These are phyloP conservation scores for Priceomyces haplophilus DNA, from an alignment of 805 yeast species.

Conservation along the genomic window DNA sequence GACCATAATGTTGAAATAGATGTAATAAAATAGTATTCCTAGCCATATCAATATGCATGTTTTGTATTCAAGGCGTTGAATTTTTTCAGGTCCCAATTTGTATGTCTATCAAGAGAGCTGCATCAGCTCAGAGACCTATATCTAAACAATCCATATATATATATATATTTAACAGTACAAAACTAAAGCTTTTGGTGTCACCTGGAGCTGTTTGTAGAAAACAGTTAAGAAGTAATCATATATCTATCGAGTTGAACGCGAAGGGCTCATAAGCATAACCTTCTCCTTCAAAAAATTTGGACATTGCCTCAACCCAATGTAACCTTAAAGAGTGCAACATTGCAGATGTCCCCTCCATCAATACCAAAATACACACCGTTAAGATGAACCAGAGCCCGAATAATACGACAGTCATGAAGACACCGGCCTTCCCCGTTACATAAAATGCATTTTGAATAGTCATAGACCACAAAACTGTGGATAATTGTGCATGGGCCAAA, in stretches of 20 bases:
- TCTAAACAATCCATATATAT: no score
- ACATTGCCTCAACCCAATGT: conserved; percentile 84
- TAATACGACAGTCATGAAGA: conserved; percentile 54
- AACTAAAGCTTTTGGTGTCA: no score
- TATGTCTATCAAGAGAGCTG: no score
- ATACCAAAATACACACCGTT: conserved; percentile 64
- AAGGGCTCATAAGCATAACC: conserved; percentile 69
- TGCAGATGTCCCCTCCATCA: conserved; percentile 85
- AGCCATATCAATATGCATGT: no score
- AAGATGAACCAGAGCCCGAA: conserved; percentile 76
- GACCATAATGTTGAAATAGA: no score
- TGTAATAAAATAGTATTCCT: no score
- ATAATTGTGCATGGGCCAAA: conserved; percentile 75
- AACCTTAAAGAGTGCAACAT: conserved; percentile 75
- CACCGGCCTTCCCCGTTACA: conserved; percentile 51
- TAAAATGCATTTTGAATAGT: conserved; percentile 64
- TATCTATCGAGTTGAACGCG: conserved; percentile 34
- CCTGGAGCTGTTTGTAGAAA: no score
- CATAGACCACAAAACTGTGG: conserved; percentile 74
- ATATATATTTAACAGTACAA: no score
- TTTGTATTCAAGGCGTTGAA: no score
- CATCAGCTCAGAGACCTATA: no score
- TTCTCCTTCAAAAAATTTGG: conserved; percentile 75
- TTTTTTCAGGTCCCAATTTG: no score
- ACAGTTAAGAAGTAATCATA: conserved; percentile 5